Base-by-base conservation (phyloP, 208 protist species). In the Crithidia thermophila region DNA sequence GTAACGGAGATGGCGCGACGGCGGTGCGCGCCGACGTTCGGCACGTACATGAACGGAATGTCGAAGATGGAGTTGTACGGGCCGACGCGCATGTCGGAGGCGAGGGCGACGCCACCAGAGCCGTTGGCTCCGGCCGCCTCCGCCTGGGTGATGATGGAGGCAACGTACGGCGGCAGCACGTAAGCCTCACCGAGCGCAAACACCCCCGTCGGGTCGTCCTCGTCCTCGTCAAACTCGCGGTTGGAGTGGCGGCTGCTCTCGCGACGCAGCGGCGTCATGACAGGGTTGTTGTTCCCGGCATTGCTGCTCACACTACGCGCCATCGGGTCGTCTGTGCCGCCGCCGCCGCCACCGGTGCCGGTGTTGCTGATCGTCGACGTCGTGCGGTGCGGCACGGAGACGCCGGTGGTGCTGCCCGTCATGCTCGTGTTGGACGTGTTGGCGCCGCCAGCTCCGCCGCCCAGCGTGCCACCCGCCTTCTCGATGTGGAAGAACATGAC, bases 401-500 rank as follows among this genome's bases (percentile, higher is more conserved):
- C 64, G 31, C 53, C 64, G 4, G 66, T 40, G 42, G 55, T 21
- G 46, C 25, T 59, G 23, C 43, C 66, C 28, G 13, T 46, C 14
- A 67, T 55, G 34, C 46, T 69, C 33, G 20, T 71, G 46, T 56
- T 60, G 20, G 51, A 36, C 11, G 39, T 71, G 50, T 53, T 71
- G 25, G 42, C 64, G 10, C 42, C 52, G 3, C 55, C 53, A 4
- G 39, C 36, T n/a, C n/a, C n/a, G 10, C 72, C 47, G 14, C 66
- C 25, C 11, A 73, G n/a, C 7, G 51, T 58, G 7, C 37, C 60
- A 4, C 77, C 76, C 11, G 76, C 77, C 53, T 83, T 81, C 39
- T 91, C 85, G 37, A 92, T 77, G 42, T 84, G 81, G 30, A 93
- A 90, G 68, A 95, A 91, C 68, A 91, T 81, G 0, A 83, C 77